Evolutionary conservation across 2,329 filamentous ascomycete genomes (phyloP).

Genomic region (Rutstroemia sp.): DNA sequence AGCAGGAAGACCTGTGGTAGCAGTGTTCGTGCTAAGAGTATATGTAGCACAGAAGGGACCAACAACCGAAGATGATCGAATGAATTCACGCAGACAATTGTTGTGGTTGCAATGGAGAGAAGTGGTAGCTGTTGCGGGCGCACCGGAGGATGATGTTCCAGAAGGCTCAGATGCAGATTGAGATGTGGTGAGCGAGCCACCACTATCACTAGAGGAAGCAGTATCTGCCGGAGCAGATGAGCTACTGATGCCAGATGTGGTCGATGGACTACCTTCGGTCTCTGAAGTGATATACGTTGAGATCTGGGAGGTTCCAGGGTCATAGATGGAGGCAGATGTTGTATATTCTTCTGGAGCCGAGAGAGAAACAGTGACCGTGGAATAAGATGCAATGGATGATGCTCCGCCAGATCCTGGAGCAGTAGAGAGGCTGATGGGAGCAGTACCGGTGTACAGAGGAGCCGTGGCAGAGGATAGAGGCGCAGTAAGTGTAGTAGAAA

Average conservation of each 20-base stretch:
- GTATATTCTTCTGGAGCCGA: background rate
- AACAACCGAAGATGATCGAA: conserved; percentile 14
- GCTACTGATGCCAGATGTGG: background rate
- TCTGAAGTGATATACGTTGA: background rate
- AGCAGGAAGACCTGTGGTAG: conserved; percentile 16
- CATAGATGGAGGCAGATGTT: conserved; percentile 6
- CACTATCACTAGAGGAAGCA: background rate
- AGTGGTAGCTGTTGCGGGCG: conserved; percentile 1
- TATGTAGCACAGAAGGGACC: conserved; percentile 22
- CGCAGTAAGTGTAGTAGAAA: background rate
- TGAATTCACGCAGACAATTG: conserved; percentile 23
- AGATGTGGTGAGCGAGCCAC: background rate
- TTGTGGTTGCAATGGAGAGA: conserved; percentile 18
- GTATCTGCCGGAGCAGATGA: background rate
- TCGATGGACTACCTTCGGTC: background rate
- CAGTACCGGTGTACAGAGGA: background rate
- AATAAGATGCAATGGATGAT: conserved; percentile 1
- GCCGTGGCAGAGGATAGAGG: background rate
- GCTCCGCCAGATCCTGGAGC: background rate
- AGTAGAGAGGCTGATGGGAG: background rate
- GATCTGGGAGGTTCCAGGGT: conserved; percentile 1
- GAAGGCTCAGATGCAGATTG: background rate
- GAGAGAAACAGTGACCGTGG: background rate
- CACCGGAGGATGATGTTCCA: background rate
- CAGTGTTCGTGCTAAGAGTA: conserved; percentile 16